Evolutionary conservation across 164 flowering plant species (phyloP), one percentile per base, ranked within the genome.

Genomic region (Aristolochia contorta): DNA sequence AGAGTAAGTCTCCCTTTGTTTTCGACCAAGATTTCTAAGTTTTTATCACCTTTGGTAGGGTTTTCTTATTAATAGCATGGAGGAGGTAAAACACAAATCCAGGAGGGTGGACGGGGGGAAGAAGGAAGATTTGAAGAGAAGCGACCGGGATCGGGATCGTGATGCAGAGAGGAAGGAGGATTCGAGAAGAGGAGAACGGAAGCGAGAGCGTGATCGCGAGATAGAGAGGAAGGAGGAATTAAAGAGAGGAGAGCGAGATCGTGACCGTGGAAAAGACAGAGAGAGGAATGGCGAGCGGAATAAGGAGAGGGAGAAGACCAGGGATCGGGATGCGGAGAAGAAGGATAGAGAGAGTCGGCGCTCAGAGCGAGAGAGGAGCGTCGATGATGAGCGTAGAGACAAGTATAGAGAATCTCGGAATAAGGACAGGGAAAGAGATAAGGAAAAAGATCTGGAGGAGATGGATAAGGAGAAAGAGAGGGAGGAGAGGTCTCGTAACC

Each of bases 51-150:
- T 37, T 37, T 37, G 43, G 10, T 37, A 37, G 43, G 1, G 7
- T 37, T 37, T 37, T 37, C 7, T 37, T 37, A 30, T 48, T 46
- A 32, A 22, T 37, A 50, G 51, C 45, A 80, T 81, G 84, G 91
- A 82, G 33, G 89, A 80, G 52, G 65, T 54, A 32, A 85, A 79
- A 58, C 80, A 76, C 60, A 80, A 73, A 66, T 79, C 82, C 7
- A 75, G 73, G 76, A 79, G 67, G 67, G 86, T 81, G 0, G 79
- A 77, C 54, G 75, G 70, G 6, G 79, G 72, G 67, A 71, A 62
- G 71, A 77, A 69, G 52, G 77, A 71, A 30, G 83, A 78, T 47
- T 63, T 70, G 27, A 82, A 72, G 73, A 69, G 74, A 62, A 77
- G 77, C 56, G 80, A 70, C 12, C 76, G 78, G 0, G 77, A 79